phyloP scores from a whole-genome alignment of 2,329 filamentous ascomycete genomes.

The Colletotrichum abscissum region DNA sequence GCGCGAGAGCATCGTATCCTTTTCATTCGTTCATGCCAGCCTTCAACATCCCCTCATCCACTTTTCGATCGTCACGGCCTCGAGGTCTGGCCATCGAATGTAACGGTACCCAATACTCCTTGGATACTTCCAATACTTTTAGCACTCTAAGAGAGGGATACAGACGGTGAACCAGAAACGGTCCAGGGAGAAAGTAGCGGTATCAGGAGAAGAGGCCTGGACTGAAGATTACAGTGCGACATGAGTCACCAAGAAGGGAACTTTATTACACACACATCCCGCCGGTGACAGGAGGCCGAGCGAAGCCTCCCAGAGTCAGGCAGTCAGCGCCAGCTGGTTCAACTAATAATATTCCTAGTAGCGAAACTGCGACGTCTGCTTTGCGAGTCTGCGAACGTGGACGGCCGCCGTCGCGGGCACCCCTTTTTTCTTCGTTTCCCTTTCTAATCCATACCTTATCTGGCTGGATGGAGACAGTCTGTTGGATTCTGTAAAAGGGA shows the following conservation, averaged over 20 bases:
- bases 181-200: neutral
- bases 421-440: neutral
- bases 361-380: too few species aligned
- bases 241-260: neutral
- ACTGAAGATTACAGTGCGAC: neutral
- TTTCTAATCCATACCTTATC: constrained; percentile 19
- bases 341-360: too few species aligned
- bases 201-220: neutral
- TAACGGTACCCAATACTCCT: constrained; percentile 22
- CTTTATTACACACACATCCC: constrained; percentile 2
- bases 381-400: neutral
- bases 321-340: too few species aligned
- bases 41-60: constrained; percentile 1
- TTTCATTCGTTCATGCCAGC: neutral
- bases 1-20: neutral
- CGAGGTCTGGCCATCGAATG: constrained; percentile 24
- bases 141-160: neutral
- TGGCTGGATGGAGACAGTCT: neutral
- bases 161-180: neutral
- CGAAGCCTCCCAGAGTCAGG: neutral
- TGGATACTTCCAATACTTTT: neutral
- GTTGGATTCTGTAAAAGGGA: neutral
- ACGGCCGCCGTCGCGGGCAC: neutral
- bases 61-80: constrained; percentile 26
- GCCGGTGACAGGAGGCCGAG: neutral